Base-by-base conservation (phyloP, 352 stramenopile species). In the Globisporangium spinosum region DNA sequence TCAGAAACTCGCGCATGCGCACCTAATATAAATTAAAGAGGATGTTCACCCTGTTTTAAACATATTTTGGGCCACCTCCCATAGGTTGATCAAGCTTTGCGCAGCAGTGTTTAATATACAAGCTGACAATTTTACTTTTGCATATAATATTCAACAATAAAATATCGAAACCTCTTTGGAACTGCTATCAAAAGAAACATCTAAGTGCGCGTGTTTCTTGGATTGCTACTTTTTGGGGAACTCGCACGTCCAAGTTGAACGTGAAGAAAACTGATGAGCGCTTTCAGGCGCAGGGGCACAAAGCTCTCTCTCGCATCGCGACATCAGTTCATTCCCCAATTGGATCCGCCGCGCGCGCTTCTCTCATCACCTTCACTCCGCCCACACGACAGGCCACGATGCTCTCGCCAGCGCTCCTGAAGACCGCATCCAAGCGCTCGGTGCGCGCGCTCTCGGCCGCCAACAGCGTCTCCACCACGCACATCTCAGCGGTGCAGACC, bases 401-500 rank as follows among this genome's bases (percentile, higher is more conserved):
- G 75, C 73, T 82, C 27, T 74, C 75, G 20, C 75, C 75, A 17
- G 70, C 75, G 67, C 70, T 82, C 32, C 60, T 82, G 49, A 77
- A 82, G 75, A 77, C 73, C 9, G 75, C 75, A 59, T 72, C 75
- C 51, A 77, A 82, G 75, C 75, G 73, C 70, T 64, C 71, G 40
- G 63, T 68, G 69, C 71, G 69, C 56, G 45, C 32, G 32, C 40
- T 68, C 40, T 34, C 67, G 35, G 55, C 34, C 1, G 29, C 56
- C 60, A 59, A 27, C 55, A 54, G 34, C 53, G 17, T 23, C 22
- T 43, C 25, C 27, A 20, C 54, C 9, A 10, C 29, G 27, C 38
- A 34, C 29, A 29, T 61, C 29, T 81, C 79, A 15, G 78, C 81
- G 32, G 66, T 81, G 69, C 82, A 93, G 69, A 72, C 72, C 45